These are phyloP conservation scores for Aspergillus coremiiformis DNA, from an alignment of 495 filamentous ascomycete genomes.

Conservation along the genomic window DNA sequence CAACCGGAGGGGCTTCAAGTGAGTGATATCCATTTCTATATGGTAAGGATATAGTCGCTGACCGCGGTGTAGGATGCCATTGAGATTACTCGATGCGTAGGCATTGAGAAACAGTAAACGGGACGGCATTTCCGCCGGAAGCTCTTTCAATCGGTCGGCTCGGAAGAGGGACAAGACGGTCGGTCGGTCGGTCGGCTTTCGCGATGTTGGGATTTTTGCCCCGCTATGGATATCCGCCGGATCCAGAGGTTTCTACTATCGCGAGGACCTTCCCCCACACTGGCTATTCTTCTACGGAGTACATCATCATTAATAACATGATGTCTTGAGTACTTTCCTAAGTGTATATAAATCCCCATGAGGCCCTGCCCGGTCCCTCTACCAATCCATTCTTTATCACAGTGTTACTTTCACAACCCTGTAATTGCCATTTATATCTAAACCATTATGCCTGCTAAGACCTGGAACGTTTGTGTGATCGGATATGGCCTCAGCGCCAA, in stretches of 20 bases:
- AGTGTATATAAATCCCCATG: conserved; percentile 12
- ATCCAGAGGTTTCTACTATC: conserved; percentile 27
- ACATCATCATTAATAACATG: background rate
- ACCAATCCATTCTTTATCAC: background rate
- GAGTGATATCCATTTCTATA: conserved; percentile 4
- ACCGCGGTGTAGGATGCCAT: conserved; percentile 55
- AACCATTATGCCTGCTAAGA: conserved; percentile 38
- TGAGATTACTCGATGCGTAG: conserved; percentile 61
- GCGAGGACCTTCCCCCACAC: conserved; percentile 39
- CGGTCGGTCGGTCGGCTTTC: conserved; percentile 9
- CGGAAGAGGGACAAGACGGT: background rate
- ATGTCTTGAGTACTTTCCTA: background rate
- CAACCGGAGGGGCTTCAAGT: conserved; percentile 47
- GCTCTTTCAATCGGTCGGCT: background rate
- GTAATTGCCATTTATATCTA: background rate
- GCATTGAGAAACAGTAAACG: conserved; percentile 27
- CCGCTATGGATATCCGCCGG: conserved; percentile 11
- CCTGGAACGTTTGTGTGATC: conserved; percentile 52
- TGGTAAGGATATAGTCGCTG: background rate
- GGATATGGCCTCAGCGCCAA: conserved; percentile 79
- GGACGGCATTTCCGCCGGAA: background rate
- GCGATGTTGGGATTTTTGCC: conserved; percentile 1
- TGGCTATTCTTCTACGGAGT: conserved; percentile 18
- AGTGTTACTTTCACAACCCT: background rate
- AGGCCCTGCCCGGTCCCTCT: background rate